Percentiles rank a stretch among this genome's conserved stretches.
Conservation (phyloP, 2,329 filamentous ascomycete genomes). For the Trichoderma polysporum region DNA sequence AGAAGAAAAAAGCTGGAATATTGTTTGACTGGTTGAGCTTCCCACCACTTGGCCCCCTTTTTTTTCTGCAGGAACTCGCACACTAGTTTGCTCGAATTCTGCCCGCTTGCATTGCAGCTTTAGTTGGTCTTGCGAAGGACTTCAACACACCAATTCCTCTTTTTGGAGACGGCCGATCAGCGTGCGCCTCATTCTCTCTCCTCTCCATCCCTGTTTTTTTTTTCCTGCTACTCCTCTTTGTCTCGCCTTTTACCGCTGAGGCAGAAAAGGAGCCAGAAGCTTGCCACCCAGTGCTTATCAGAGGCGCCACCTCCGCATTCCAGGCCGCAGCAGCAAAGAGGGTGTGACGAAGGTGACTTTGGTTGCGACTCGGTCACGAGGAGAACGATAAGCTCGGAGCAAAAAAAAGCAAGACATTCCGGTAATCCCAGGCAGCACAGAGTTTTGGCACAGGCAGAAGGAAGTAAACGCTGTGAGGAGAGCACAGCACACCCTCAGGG, state of each 20-base stretch:
- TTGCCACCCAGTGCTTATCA: neutral
- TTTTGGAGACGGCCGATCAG: neutral
- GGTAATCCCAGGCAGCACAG: neutral
- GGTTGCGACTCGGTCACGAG: conserved; percentile 10
- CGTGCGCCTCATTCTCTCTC: neutral
- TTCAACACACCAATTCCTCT: neutral
- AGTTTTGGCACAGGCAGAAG: neutral
- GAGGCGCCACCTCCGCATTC: conserved; percentile 15
- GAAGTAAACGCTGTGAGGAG: neutral
- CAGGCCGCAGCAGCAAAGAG: conserved; percentile 8
- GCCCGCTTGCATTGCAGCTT: conserved; percentile 4
- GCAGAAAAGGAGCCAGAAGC: neutral
- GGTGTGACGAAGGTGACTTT: conserved; percentile 5
- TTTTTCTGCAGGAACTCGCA: conserved; percentile 14
- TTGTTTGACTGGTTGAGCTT: neutral
- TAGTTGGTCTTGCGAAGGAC: neutral
- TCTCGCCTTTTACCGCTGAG: neutral
- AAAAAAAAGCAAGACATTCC: conserved; percentile 9
- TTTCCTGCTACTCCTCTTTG: neutral
- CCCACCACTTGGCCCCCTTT: neutral
- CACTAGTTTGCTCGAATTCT: neutral
- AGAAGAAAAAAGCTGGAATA: neutral
- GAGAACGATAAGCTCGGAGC: conserved; percentile 4
- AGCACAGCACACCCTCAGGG: neutral
- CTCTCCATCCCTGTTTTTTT: neutral